Evolutionary conservation across 257 asterid species (phyloP), one percentile per base, ranked within the genome.

Genomic region (Prunella vulgaris): DNA sequence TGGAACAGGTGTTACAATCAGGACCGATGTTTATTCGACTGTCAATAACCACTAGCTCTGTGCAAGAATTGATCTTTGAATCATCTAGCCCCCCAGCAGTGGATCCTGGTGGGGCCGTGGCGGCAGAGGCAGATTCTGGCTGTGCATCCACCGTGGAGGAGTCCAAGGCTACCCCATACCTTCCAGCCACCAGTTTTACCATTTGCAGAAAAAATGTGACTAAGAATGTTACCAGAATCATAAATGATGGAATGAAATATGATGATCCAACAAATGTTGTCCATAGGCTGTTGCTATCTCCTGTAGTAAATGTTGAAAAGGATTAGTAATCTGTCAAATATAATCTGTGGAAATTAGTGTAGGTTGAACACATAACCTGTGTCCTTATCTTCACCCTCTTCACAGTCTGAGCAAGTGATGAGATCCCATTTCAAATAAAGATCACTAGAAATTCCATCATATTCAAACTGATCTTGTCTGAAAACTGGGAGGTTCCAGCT

Each of bases 1-100:
- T 77, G 10, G 77, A 57, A 20, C 81, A 77, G 0, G 54, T 67
- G 51, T 44, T 60, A 10, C 22, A 60, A 60, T 77, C 70, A 60
- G 38, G 49, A 15, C 57, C 74, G 8, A 60, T 13, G 38, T 49
- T 17, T 51, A 25, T 53, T 72, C 56, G 42, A 49, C 48, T 77
- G 8, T 76, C 77, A 71, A 60, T 59, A 48, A 72, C 70, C 64
- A 62, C 66, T 22, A 69, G 1, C 14, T 42, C 46, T 27, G 74
- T 69, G 22, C 46, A 57, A 40, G 60, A 15, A 58, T 18, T 25
- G 66, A 69, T 58, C 12, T 69, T 58, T 10, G 67, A 58, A 3
- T 69, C 74, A 44, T 58, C 74, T 17, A 69, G 44, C 14, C 74
- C 74, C 10, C 15, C 59, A 2, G 25, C 15, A 2, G 49, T 28